Evolutionary conservation across 208 protist genomes (phyloP).

Genomic region (Leishmania aethiopica): DNA sequence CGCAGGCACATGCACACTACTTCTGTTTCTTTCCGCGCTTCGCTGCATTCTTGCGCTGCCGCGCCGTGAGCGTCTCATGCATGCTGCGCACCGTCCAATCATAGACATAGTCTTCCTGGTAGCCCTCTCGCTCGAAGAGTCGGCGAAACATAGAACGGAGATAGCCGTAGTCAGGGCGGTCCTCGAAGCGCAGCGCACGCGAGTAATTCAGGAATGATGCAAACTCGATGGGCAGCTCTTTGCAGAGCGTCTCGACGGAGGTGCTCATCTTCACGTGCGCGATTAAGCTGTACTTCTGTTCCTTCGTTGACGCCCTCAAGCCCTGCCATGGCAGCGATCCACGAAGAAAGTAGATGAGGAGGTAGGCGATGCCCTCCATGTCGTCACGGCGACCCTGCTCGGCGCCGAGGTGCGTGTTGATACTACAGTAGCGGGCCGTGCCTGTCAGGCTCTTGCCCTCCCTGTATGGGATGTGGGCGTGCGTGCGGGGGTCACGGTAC

Average conservation of each 20-base stretch:
- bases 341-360: constrained; percentile 99
- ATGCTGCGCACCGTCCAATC: constrained; percentile 89
- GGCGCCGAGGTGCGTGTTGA: constrained; percentile 99
- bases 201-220: constrained; percentile 98
- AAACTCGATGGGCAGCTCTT: constrained; percentile 95
- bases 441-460: constrained; percentile 99
- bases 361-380: constrained; percentile 98
- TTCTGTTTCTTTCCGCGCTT: constrained; percentile 15
- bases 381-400: constrained; percentile 98
- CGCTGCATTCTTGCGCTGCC: constrained; percentile 4
- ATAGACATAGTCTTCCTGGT: constrained; percentile 98
- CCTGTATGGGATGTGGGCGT: constrained; percentile 99
- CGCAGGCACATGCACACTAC: background rate
- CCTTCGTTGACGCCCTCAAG: constrained; percentile 95
- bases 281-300: constrained; percentile 99
- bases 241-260: constrained; percentile 96
- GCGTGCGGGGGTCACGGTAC: constrained; percentile 97
- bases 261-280: constrained; percentile 97
- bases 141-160: constrained; percentile 97
- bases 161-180: constrained; percentile 99
- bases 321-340: constrained; percentile 99
- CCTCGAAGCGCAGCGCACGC: constrained; percentile 97
- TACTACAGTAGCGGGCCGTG: constrained; percentile 99
- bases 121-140: constrained; percentile 97
- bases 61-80: constrained; percentile 16